Evolutionary conservation across 768 basidiomycete genomes (phyloP), one percentile per base, ranked within the genome.

Genomic region (Xerocomus brunneocitrinus): DNA sequence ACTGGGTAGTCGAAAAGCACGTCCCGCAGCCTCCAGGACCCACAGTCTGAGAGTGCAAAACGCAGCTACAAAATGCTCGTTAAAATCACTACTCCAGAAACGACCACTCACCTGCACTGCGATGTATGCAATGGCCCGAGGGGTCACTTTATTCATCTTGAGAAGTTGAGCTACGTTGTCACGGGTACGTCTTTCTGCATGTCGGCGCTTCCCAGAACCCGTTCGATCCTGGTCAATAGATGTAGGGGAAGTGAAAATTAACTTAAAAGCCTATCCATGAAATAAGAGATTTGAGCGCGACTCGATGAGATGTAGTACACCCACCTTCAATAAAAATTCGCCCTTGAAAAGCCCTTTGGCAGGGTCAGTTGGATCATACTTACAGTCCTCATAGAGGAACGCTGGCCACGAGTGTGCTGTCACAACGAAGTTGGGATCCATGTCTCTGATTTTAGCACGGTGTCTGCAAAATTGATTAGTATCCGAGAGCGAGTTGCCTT

Each of bases 101-200:
- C n/a, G n/a, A n/a, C n/a, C n/a, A n/a, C 27, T 10, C 48, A 67
- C 67, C 56, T 67, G 64, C 2, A 66, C 62, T 27, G 62, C 62
- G 3, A 50, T 51, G 39, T 67, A 67, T 13, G 64, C 59, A 22
- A 67, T 55, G 5, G 34, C 32, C 3, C 12, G n/a, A 2, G 47
- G 47, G 28, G 28, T 28, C 28, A 28, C 28, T 28, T 28, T 28
- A 28, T 28, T 28, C 28, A 28, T 28, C 4, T 28, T 28, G 28
- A 4, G 28, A 7, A 28, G 3, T 28, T 28, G 28, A 28, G 28
- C 28, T 7, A 28, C 7, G 28, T 3, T 28, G 4, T 28, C 7
- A 28, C 28, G 7, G 28, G 28, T 28, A 7, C 7, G 28, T 7
- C 28, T 28, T 28, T 28, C 28, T 4, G 28, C 28, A 28, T 28